Evolutionary conservation across 1,284 basidiomycete genomes (phyloP).

Genomic region (Tranzscheliella williamsii): DNA sequence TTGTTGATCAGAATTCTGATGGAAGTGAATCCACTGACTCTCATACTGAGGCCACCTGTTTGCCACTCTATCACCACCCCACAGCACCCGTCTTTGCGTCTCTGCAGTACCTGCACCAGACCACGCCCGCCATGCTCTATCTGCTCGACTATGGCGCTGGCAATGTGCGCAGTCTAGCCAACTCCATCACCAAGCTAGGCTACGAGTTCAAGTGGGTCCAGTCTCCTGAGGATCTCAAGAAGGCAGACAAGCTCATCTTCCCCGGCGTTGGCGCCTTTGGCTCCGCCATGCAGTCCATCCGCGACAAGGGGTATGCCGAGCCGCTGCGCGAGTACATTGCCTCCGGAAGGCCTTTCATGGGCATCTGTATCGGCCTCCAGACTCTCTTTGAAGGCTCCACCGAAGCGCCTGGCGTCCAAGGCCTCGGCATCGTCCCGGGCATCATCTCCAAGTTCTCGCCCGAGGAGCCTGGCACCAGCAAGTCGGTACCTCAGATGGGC

Average conservation of each 20-base stretch:
- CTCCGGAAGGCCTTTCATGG: constrained; percentile 83
- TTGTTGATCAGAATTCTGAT: no score
- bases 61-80: neutral
- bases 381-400: constrained; percentile 79
- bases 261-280: constrained; percentile 97
- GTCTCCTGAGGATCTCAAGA: constrained; percentile 78
- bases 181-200: constrained; percentile 84
- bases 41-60: neutral
- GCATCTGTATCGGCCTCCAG: constrained; percentile 80
- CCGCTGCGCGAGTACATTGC: constrained; percentile 81
- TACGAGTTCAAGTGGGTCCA: constrained; percentile 89
- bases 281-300: constrained; percentile 79
- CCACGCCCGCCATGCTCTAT: constrained; percentile 56
- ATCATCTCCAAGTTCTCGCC: constrained; percentile 42
- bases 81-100: no score
- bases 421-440: constrained; percentile 57
- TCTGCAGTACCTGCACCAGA: no score
- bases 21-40: no score
- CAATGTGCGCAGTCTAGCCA: constrained; percentile 70
- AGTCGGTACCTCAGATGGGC: constrained; percentile 96
- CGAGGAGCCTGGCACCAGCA: constrained; percentile 61
- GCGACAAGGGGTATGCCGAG: constrained; percentile 74
- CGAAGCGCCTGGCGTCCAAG: constrained; percentile 49
- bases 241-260: constrained; percentile 89
- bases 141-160: constrained; percentile 60